Conservation (phyloP, 2,329 filamentous ascomycete genomes). For the Lachnum nothofagi region DNA sequence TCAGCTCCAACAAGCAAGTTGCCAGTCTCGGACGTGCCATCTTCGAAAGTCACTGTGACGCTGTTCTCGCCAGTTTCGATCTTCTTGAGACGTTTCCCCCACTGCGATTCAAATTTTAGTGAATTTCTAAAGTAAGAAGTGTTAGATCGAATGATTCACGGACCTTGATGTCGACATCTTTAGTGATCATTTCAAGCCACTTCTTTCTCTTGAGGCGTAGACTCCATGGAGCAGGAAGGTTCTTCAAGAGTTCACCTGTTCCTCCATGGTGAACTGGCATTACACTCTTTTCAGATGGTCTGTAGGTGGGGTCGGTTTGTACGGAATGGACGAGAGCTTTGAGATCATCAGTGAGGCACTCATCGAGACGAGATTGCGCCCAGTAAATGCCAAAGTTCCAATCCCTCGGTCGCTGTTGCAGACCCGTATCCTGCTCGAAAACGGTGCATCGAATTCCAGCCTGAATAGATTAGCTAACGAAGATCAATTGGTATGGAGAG, state of each 20-base stretch:
- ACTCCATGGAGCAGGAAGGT: conserved; percentile 27
- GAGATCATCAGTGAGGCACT: conserved; percentile 29
- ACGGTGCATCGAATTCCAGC: conserved; percentile 29
- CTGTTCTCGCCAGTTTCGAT: conserved; percentile 12
- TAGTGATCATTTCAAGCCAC: conserved; percentile 28
- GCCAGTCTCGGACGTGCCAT: conserved; percentile 34
- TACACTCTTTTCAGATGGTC: conserved; percentile 20
- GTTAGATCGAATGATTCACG: conserved; percentile 6
- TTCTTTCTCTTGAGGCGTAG: conserved; percentile 28
- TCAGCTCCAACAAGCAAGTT: conserved; percentile 87
- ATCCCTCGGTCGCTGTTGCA: conserved; percentile 28
- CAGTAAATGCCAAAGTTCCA: conserved; percentile 35
- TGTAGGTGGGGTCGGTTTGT: conserved; percentile 27
- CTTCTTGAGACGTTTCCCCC: conserved; percentile 20
- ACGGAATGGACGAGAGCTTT: conserved; percentile 21
- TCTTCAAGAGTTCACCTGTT: conserved; percentile 27
- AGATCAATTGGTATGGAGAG: background rate
- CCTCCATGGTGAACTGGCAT: conserved; percentile 27
- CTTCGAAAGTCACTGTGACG: conserved; percentile 31
- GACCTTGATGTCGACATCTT: conserved; percentile 30
- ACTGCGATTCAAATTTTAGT: conserved; percentile 14
- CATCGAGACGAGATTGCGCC: conserved; percentile 30
- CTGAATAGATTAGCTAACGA: conserved; percentile 9
- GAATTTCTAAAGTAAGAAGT: background rate
- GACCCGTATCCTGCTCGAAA: conserved; percentile 31